A percentile compares a stretch with the other conserved stretches of the same genome.
phyloP scores from a whole-genome alignment of 2,329 filamentous ascomycete genomes.

The Ophiostoma ips region DNA sequence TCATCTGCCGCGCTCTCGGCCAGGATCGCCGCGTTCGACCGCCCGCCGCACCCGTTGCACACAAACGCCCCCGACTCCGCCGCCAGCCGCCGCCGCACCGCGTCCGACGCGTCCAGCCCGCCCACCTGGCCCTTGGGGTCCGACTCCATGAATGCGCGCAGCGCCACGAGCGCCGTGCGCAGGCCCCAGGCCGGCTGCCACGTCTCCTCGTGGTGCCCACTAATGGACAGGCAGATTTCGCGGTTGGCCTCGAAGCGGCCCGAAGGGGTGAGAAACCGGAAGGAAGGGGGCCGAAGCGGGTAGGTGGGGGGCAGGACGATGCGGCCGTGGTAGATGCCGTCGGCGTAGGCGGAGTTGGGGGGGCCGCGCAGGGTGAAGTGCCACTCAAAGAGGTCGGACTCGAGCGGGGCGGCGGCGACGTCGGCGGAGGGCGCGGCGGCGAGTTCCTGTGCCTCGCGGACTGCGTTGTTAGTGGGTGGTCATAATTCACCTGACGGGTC shows the following conservation, averaged over 20 bases:
- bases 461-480: conserved; percentile 25
- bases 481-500: neutral
- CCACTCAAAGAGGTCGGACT: conserved; percentile 92
- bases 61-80: conserved; percentile 48
- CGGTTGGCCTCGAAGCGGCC: conserved; percentile 93
- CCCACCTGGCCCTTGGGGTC: conserved; percentile 80
- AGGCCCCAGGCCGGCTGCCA: conserved; percentile 99
- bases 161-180: conserved; percentile 66
- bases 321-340: conserved; percentile 86
- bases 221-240: conserved; percentile 91
- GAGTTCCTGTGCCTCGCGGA: conserved; percentile 85
- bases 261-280: conserved; percentile 84
- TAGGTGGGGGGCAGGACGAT: conserved; percentile 84
- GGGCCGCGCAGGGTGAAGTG: conserved; percentile 95
- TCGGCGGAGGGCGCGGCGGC: conserved; percentile 66
- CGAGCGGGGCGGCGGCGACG: conserved; percentile 73
- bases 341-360: conserved; percentile 62
- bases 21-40: conserved; percentile 61
- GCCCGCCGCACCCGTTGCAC: conserved; percentile 53
- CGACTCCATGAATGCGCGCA: conserved; percentile 87
- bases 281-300: conserved; percentile 82
- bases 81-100: conserved; percentile 56
- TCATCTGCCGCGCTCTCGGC: conserved; percentile 50
- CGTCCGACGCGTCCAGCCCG: conserved; percentile 63
- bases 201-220: conserved; percentile 90